A percentile compares a stretch with the other conserved stretches of the same genome.
Evolutionary conservation across 2,329 filamentous ascomycete genomes (phyloP).

Genomic region (Drechslera avenae): DNA sequence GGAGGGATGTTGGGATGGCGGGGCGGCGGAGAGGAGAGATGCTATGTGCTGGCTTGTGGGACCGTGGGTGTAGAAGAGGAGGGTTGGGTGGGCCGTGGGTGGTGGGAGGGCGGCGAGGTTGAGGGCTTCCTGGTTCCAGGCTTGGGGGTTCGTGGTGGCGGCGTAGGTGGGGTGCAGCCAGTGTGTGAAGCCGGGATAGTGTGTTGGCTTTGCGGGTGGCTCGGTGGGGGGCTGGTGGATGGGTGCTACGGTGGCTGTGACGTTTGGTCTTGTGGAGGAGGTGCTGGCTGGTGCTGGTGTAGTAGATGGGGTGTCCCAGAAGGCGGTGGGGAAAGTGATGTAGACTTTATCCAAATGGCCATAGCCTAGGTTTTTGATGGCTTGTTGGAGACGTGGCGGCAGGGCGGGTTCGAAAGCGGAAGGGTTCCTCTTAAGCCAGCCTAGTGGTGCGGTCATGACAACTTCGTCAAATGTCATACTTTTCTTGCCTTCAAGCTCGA

Average conservation of each 20-base stretch:
- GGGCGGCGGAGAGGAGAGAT: conserved; percentile 35
- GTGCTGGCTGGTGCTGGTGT: neutral
- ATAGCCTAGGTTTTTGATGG: conserved; percentile 69
- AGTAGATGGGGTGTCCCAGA: conserved; percentile 63
- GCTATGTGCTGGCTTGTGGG: conserved; percentile 47
- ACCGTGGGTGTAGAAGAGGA: conserved; percentile 82
- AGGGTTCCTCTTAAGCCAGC: conserved; percentile 53
- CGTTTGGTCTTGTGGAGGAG: conserved; percentile 35
- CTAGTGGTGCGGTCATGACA: conserved; percentile 70
- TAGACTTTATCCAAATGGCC: conserved; percentile 71
- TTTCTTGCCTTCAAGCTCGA: conserved; percentile 56
- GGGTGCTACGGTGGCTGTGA: conserved; percentile 46
- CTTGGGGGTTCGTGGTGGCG: conserved; percentile 61
- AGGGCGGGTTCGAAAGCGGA: conserved; percentile 65
- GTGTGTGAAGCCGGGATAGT: conserved; percentile 71
- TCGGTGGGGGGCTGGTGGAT: conserved; percentile 35
- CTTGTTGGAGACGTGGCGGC: conserved; percentile 61
- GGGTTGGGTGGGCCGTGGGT: conserved; percentile 70
- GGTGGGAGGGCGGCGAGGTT: conserved; percentile 72
- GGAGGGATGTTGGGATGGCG: conserved; percentile 51
- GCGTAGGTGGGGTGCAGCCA: conserved; percentile 76
- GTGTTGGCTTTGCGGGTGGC: conserved; percentile 38
- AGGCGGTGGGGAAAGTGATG: conserved; percentile 72
- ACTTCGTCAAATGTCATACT: conserved; percentile 67
- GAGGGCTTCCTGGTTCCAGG: conserved; percentile 77